A percentile compares a stretch with the other conserved stretches of the same genome.
Evolutionary conservation across 2,329 filamentous ascomycete genomes (phyloP).

Genomic region (Diaporthe batatas): DNA sequence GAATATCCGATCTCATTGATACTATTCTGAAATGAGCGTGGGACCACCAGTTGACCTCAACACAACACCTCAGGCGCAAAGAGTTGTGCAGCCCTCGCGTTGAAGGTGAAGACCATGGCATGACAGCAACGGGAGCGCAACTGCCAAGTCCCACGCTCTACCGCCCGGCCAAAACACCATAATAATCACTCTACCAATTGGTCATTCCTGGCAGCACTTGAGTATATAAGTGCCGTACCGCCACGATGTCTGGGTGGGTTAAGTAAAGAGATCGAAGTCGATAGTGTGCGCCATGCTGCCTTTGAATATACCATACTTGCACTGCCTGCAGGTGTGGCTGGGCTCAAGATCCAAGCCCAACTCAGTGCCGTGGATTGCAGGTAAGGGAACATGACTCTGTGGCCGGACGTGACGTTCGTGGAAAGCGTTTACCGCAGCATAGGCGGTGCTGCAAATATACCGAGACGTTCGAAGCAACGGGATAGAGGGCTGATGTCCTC

Average conservation of each 20-base stretch:
- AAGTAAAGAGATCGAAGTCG: too few species aligned
- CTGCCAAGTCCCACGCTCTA: too few species aligned
- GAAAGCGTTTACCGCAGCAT: constrained; percentile 52
- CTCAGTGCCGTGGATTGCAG: constrained; percentile 21
- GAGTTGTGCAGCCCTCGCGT: background rate
- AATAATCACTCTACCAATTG: too few species aligned
- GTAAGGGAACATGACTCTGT: constrained; percentile 47
- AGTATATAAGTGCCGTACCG: too few species aligned
- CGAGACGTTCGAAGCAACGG: constrained; percentile 48
- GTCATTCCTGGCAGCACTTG: too few species aligned
- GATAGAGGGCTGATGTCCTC: constrained; percentile 44
- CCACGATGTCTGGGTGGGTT: background rate
- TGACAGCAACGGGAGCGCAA: too few species aligned
- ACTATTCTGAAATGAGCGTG: background rate
- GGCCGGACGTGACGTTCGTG: constrained; percentile 53
- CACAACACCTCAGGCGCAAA: background rate
- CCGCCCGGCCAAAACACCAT: too few species aligned
- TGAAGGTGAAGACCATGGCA: background rate
- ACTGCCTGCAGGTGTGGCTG: background rate
- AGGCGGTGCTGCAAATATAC: constrained; percentile 53
- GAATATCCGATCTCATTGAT: too few species aligned
- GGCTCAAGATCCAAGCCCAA: too few species aligned
- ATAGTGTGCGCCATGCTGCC: background rate
- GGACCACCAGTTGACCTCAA: background rate
- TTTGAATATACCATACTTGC: background rate